Evolutionary conservation across 176 grass and related monocot genomes (phyloP).

Genomic region (Chloris gayana): DNA sequence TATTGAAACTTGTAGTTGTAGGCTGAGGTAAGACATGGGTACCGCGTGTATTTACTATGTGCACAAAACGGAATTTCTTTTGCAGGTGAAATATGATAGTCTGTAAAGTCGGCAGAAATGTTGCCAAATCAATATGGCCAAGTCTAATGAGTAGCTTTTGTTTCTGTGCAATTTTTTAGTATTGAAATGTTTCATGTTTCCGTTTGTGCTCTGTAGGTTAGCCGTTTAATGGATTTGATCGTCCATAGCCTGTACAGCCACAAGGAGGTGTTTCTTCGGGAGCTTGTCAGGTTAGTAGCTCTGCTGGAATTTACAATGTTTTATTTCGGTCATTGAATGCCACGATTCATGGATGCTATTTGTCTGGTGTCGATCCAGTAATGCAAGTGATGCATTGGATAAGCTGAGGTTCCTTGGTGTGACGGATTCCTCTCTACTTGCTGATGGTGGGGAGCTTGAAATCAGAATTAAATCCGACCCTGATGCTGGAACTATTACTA

Average conservation of each 20-base stretch:
- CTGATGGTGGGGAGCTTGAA: constrained; percentile 70
- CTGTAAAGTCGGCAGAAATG: too few relatives aligned
- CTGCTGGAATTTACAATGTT: not conserved
- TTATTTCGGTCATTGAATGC: not conserved
- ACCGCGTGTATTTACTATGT: too few relatives aligned
- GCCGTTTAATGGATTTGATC: constrained; percentile 85
- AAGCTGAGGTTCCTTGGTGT: constrained; percentile 89
- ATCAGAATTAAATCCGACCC: constrained; percentile 80
- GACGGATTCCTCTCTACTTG: constrained; percentile 76
- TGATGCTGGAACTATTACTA: constrained; percentile 75
- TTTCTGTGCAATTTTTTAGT: too few relatives aligned
- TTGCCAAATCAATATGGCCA: too few relatives aligned
- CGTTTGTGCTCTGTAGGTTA: constrained; percentile 61
- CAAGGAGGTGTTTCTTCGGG: constrained; percentile 90
- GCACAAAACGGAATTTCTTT: too few relatives aligned
- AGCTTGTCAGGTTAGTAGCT: constrained; percentile 74
- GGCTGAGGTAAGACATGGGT: too few relatives aligned
- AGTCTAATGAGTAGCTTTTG: too few relatives aligned
- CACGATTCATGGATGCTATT: not conserved
- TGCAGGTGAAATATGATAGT: too few relatives aligned
- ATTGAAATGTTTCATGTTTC: not conserved
- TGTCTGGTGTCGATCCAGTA: constrained; percentile 37
- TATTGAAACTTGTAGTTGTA: not conserved
- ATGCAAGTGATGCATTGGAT: constrained; percentile 90
- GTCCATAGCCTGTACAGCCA: constrained; percentile 92